Evolutionary conservation across 306 rosid genomes (phyloP).

Genomic region (Sicyos baderoa): DNA sequence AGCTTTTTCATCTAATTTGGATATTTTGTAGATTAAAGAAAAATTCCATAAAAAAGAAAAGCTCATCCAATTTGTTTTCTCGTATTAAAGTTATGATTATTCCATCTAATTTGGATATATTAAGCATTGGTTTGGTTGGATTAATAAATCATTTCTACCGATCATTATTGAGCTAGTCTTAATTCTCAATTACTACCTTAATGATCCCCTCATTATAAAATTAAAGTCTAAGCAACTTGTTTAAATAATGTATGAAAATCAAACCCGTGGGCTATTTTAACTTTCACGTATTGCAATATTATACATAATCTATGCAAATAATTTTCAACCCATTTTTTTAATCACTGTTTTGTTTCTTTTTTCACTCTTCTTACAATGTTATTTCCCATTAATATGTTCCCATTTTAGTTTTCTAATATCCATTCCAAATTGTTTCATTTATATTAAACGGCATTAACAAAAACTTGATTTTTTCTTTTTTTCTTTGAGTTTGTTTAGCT

Average conservation of each 20-base stretch:
- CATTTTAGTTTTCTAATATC: neutral
- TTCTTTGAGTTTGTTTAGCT: no score
- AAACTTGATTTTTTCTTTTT: no score
- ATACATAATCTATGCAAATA: no score
- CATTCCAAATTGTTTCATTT: no score
- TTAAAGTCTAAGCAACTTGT: neutral
- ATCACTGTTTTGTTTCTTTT: neutral
- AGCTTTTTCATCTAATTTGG: no score
- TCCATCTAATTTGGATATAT: neutral
- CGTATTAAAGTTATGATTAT: neutral
- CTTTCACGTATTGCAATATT: no score
- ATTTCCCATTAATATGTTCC: neutral
- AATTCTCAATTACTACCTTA: conserved; percentile 16
- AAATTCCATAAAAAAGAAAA: no score
- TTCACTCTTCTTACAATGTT: neutral
- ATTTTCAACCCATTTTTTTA: neutral
- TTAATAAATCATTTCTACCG: conserved; percentile 4
- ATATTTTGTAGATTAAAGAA: no score
- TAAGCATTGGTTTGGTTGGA: neutral
- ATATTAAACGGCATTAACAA: no score
- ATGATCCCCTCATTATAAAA: conserved; percentile 11
- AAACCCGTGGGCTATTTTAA: neutral
- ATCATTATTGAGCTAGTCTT: neutral
- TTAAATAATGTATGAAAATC: neutral
- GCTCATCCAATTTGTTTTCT: no score